phyloP scores from a whole-genome alignment of 768 basidiomycete species.

The Calvatia gigantea region DNA sequence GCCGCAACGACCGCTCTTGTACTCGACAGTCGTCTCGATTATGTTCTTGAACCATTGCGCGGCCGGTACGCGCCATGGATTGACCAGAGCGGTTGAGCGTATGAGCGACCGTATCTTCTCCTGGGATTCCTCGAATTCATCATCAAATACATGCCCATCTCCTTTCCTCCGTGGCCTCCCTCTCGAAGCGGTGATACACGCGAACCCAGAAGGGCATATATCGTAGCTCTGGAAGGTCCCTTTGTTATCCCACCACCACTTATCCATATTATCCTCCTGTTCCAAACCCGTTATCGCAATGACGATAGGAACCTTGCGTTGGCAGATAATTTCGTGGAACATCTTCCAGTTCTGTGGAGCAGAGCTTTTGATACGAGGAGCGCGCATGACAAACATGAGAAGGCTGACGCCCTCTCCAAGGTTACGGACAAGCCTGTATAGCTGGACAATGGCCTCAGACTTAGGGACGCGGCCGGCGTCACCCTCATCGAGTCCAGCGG shows the following conservation, averaged over 20 bases:
- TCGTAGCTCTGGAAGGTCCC: conserved; percentile 24
- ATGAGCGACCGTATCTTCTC: conserved; percentile 1
- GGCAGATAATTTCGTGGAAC: conserved; percentile 33
- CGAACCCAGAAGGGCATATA: conserved; percentile 29
- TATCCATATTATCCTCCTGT: conserved; percentile 23
- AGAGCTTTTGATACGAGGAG: conserved; percentile 30
- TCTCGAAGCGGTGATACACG: conserved; percentile 35
- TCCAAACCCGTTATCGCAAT: conserved; percentile 38
- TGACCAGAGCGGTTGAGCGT: neutral
- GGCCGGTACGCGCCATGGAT: neutral
- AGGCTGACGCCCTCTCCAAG: conserved; percentile 33
- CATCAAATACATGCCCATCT: neutral
- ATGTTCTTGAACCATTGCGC: conserved; percentile 6
- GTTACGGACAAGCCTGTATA: conserved; percentile 28
- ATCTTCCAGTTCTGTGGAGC: conserved; percentile 35
- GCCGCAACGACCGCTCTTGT: neutral
- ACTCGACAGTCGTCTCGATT: neutral
- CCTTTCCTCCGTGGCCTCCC: conserved; percentile 19
- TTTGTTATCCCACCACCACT: conserved; percentile 29
- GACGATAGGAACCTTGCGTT: conserved; percentile 33
- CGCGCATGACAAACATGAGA: conserved; percentile 37
- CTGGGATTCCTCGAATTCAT: conserved; percentile 12
- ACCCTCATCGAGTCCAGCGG: conserved; percentile 27
- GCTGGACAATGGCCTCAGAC: conserved; percentile 20
- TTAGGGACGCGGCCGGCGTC: conserved; percentile 13